phyloP scores from a whole-genome alignment of 140 eudicot species.

The Flaveria floridana region DNA sequence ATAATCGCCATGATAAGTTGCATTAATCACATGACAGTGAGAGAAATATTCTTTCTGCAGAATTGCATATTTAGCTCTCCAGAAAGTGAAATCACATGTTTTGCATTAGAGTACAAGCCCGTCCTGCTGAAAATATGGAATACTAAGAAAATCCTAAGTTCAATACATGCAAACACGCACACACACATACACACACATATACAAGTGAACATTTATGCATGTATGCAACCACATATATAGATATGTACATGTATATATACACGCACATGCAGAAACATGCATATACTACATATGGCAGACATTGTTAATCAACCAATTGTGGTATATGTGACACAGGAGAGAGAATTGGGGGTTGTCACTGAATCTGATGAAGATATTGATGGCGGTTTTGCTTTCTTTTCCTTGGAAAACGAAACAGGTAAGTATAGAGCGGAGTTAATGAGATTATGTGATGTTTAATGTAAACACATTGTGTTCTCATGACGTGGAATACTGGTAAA shows the following conservation, averaged over 20 bases:
- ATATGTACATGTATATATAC: background rate
- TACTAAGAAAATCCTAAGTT: constrained; percentile 4
- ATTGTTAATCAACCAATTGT: background rate
- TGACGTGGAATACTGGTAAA: constrained; percentile 27
- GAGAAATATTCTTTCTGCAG: background rate
- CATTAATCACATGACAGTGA: background rate
- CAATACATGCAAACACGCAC: background rate
- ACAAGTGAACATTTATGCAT: background rate
- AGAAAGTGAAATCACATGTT: constrained; percentile 10
- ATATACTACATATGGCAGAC: background rate
- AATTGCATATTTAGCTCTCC: background rate
- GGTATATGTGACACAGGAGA: constrained; percentile 39
- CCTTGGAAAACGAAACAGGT: constrained; percentile 57
- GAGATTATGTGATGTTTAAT: constrained; percentile 2
- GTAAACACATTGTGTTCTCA: background rate
- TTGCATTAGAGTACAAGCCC: constrained; percentile 17
- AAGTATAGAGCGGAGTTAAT: constrained; percentile 3
- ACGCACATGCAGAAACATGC: background rate
- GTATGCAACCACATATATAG: background rate
- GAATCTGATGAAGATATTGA: constrained; percentile 76
- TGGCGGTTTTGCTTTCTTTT: constrained; percentile 54
- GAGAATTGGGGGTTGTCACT: constrained; percentile 38
- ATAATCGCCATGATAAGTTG: constrained; percentile 11
- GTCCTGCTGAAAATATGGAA: constrained; percentile 12
- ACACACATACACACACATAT: background rate